Percentiles rank a stretch among this genome's conserved stretches.
phyloP scores from a whole-genome alignment of 805 yeast genomes.

The Lipomyces sp. region DNA sequence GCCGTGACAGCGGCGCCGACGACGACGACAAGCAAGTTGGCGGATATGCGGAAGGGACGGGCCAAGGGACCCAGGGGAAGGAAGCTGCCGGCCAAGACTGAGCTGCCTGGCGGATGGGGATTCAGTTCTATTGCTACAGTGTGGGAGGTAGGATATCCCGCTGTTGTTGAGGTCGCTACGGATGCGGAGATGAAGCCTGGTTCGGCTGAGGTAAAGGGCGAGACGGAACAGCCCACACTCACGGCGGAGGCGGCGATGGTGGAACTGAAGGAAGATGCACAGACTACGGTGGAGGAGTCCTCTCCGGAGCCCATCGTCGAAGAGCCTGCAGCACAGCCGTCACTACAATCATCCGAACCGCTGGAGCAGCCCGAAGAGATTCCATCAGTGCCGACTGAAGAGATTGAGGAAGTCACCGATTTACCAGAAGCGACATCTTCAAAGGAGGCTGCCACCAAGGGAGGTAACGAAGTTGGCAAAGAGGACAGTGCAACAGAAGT shows the following conservation, averaged over 20 bases:
- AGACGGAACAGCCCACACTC: too few species aligned
- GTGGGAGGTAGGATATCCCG: conserved; percentile 18
- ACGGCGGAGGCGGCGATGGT: too few species aligned
- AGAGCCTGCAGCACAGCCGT: too few species aligned
- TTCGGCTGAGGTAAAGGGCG: too few species aligned
- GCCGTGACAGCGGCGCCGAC: conserved; percentile 1
- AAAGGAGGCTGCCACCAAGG: not conserved
- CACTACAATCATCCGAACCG: too few species aligned
- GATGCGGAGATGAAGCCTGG: too few species aligned
- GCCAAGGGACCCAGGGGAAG: conserved; percentile 75
- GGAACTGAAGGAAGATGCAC: too few species aligned
- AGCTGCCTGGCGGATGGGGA: conserved; percentile 33
- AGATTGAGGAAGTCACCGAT: not conserved
- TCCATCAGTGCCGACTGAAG: not conserved
- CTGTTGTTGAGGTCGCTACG: too few species aligned
- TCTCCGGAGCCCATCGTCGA: too few species aligned
- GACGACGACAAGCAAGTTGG: conserved; percentile 28
- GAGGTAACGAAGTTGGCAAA: not conserved
- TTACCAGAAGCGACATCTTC: not conserved
- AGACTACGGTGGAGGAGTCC: too few species aligned
- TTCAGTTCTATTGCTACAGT: conserved; percentile 13
- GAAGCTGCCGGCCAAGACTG: conserved; percentile 56
- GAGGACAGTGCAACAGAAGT: too few species aligned
- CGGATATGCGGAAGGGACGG: conserved; percentile 49
- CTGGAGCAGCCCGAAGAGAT: too few species aligned